Conservation (phyloP, 257 asterid species). For the Sherardia arvensis region DNA sequence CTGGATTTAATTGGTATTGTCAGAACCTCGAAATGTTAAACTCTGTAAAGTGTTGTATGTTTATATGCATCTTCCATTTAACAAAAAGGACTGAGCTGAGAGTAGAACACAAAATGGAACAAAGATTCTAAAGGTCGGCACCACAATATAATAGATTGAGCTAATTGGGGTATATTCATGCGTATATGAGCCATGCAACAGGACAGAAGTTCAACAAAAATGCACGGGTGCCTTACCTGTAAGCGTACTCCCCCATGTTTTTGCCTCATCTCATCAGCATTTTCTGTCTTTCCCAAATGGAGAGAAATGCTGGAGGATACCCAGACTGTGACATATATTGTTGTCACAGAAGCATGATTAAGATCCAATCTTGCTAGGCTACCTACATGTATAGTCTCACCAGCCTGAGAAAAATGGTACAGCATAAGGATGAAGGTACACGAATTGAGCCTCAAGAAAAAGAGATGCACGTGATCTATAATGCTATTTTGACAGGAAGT, state of each 20-base stretch:
- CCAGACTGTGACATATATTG: conserved; percentile 79
- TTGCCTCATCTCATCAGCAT: conserved; percentile 65
- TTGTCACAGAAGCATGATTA: conserved; percentile 58
- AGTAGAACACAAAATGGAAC: neutral
- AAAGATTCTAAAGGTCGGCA: neutral
- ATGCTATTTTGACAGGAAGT: neutral
- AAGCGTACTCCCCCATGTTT: conserved; percentile 77
- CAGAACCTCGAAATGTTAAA: neutral
- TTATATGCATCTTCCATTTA: neutral
- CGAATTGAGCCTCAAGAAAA: neutral
- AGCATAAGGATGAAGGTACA: neutral
- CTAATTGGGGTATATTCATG: neutral
- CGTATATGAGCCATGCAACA: neutral
- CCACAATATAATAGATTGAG: neutral
- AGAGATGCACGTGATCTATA: neutral
- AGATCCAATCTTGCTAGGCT: conserved; percentile 75
- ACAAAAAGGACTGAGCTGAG: neutral
- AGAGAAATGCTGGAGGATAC: conserved; percentile 69
- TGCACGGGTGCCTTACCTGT: conserved; percentile 50
- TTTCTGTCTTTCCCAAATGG: conserved; percentile 81
- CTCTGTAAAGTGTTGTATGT: neutral
- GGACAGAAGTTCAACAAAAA: neutral
- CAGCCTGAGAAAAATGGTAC: conserved; percentile 54
- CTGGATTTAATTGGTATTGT: neutral
- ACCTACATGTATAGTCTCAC: conserved; percentile 80